A percentile compares a stretch with the other conserved stretches of the same genome.
phyloP scores from a whole-genome alignment of 176 grass and related monocot species.

The Aegilops longissima region DNA sequence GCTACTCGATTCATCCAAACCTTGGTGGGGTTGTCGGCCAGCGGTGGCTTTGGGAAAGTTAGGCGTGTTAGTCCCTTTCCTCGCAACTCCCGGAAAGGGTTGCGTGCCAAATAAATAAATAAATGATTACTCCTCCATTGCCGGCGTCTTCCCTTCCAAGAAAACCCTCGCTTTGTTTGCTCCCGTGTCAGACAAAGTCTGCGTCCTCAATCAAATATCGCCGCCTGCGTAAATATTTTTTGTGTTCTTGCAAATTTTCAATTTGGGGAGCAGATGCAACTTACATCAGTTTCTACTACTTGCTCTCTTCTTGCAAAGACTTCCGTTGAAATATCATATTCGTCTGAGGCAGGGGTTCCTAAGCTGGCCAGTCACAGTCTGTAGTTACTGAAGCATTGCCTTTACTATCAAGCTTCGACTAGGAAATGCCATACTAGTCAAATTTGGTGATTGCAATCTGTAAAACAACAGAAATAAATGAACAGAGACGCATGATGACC shows the following conservation, averaged over 20 bases:
- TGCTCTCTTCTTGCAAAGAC: not conserved
- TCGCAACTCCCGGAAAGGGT: not conserved
- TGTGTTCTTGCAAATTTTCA: not conserved
- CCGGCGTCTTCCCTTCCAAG: conserved; percentile 4
- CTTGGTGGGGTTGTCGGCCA: not conserved
- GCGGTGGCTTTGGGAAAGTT: conserved; percentile 6
- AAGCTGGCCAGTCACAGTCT: not conserved
- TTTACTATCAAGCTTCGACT: not conserved
- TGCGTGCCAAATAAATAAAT: not conserved
- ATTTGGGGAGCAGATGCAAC: not conserved
- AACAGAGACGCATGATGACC: not conserved
- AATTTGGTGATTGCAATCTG: not conserved
- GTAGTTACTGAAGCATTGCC: not conserved
- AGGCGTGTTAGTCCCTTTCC: not conserved
- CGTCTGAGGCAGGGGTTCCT: not conserved
- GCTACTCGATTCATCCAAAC: not conserved
- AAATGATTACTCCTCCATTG: not conserved
- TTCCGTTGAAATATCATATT: not conserved
- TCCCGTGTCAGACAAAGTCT: not conserved
- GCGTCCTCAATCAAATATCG: not conserved
- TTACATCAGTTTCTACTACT: not conserved
- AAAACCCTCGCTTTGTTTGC: not conserved
- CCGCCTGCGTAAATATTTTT: not conserved
- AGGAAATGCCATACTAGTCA: not conserved
- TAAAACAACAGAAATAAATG: not conserved